Percentiles rank a stretch among this genome's conserved stretches.
Conservation (phyloP, 495 filamentous ascomycete genomes). For the Aspergillus sparsus region DNA sequence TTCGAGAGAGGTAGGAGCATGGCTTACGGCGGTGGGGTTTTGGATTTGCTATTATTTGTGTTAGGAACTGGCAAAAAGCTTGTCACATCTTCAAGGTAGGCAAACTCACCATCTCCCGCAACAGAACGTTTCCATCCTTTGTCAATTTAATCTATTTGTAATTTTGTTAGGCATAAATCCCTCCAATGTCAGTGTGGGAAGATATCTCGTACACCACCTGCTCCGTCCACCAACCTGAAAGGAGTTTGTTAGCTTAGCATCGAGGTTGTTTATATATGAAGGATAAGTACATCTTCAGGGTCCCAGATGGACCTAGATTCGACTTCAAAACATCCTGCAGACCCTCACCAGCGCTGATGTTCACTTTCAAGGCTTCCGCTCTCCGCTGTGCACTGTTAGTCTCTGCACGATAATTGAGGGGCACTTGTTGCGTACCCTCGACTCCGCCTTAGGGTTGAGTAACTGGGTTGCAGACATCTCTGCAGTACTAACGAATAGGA, state of each 20-base stretch:
- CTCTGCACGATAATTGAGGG: slow-evolving; percentile 33
- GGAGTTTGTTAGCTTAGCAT: slow-evolving; percentile 32
- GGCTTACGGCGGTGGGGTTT: slow-evolving; percentile 78
- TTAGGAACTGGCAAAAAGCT: slow-evolving; percentile 34
- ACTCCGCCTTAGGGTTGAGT: slow-evolving; percentile 97
- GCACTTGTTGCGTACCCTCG: slow-evolving; percentile 64
- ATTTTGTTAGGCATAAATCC: slow-evolving; percentile 20
- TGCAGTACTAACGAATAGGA: slow-evolving; percentile 32
- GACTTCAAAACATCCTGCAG: slow-evolving; percentile 95
- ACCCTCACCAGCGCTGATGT: slow-evolving; percentile 94
- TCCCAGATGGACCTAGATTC: slow-evolving; percentile 90
- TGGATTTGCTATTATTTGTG: slow-evolving; percentile 62
- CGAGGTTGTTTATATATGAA: neutral
- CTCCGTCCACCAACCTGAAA: slow-evolving; percentile 87
- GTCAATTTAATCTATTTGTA: slow-evolving; percentile 87
- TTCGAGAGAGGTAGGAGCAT: slow-evolving; percentile 17
- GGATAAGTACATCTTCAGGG: slow-evolving; percentile 82
- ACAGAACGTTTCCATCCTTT: slow-evolving; percentile 94
- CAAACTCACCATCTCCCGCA: slow-evolving; percentile 87
- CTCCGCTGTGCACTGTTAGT: slow-evolving; percentile 68
- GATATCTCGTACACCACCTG: slow-evolving; percentile 72
- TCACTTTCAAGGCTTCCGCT: slow-evolving; percentile 92
- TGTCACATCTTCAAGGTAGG: neutral
- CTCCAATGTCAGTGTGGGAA: slow-evolving; percentile 10
- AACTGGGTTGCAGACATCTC: slow-evolving; percentile 79